Evolutionary conservation across 768 basidiomycete genomes (phyloP).

Genomic region (Tricholoma bakamatsutake): DNA sequence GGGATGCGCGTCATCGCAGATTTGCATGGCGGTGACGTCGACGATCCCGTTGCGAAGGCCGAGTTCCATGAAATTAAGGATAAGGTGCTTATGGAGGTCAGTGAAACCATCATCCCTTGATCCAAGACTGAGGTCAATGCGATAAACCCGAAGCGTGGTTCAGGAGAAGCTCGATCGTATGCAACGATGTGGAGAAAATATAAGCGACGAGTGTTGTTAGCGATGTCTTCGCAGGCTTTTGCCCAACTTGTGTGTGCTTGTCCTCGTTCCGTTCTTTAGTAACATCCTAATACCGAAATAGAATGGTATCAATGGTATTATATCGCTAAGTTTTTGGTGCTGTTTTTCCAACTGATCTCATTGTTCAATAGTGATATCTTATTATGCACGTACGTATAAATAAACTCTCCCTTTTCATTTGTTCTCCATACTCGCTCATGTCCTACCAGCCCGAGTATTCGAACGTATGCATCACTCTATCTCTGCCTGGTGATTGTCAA

Average conservation of each 20-base stretch:
- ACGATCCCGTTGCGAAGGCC: constrained; percentile 58
- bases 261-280: background rate
- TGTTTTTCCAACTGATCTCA: background rate
- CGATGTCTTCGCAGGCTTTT: constrained; percentile 81
- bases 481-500: background rate
- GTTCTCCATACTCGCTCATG: background rate
- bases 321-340: background rate
- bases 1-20: constrained; percentile 85
- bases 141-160: constrained; percentile 48
- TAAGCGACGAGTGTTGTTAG: constrained; percentile 79
- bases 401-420: constrained; percentile 8
- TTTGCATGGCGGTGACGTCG: constrained; percentile 76
- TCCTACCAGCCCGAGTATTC: constrained; percentile 69
- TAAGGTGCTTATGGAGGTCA: constrained; percentile 62
- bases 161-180: constrained; percentile 76
- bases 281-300: constrained; percentile 19
- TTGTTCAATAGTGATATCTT: constrained; percentile 68
- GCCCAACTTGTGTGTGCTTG: constrained; percentile 14
- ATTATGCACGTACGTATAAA: constrained; percentile 75
- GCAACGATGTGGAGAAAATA: constrained; percentile 81
- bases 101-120: constrained; percentile 7
- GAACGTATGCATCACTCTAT: constrained; percentile 52
- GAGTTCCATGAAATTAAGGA: constrained; percentile 91
- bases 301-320: constrained; percentile 90
- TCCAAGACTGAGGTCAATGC: background rate